phyloP scores from a whole-genome alignment of 345 rosid species.

The Gossypium mustelinum region DNA sequence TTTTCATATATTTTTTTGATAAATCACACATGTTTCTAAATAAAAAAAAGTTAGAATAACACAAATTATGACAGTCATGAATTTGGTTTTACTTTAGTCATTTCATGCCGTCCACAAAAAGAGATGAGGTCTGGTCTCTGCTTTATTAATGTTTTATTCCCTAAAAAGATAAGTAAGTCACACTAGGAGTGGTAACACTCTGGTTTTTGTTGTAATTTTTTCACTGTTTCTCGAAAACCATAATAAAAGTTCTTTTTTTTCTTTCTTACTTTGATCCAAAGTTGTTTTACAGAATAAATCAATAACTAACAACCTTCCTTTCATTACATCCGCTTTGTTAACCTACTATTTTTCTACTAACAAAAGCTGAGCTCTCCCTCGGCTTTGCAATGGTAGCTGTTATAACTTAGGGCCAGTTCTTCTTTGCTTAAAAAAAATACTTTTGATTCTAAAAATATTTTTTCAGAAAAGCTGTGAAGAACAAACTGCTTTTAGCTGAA shows the following conservation, averaged over 20 bases:
- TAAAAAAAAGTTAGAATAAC: not conserved
- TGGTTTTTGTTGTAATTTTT: slow-evolving; percentile 1
- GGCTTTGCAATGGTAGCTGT: not conserved
- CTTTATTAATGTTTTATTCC: not conserved
- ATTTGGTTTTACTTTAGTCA: not conserved
- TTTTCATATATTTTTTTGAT: no score
- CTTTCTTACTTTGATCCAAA: not conserved
- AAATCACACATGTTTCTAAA: not conserved
- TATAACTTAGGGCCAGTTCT: not conserved
- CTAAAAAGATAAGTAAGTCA: not conserved
- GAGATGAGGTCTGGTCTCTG: not conserved
- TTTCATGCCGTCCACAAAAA: not conserved
- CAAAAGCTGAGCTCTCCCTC: not conserved
- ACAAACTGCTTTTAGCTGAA: no score
- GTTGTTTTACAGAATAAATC: not conserved
- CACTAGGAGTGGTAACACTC: not conserved
- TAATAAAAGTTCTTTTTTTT: not conserved
- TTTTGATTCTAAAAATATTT: no score
- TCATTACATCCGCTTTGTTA: not conserved
- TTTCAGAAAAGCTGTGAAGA: no score
- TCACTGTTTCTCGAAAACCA: not conserved
- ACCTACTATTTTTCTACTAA: not conserved
- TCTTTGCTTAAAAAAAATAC: no score
- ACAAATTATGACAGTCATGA: not conserved
- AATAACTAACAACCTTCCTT: not conserved